Base-by-base conservation (phyloP, 83 land plant genomes). In the Larix sibirica region DNA sequence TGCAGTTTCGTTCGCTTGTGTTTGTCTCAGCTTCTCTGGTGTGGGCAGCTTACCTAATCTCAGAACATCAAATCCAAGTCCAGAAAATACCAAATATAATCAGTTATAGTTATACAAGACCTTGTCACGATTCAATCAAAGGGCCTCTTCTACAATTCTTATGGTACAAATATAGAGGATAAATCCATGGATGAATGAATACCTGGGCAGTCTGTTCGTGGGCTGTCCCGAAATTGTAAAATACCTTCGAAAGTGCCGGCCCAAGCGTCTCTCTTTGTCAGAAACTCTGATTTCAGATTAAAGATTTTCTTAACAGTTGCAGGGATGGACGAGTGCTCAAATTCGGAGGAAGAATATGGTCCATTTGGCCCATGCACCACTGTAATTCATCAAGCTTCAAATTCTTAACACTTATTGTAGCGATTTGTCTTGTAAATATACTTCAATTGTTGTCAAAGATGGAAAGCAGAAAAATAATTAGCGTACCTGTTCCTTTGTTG, bases 131-230 rank as follows among this genome's bases (percentile, higher is more conserved):
- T 50, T 50, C 13, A 50, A 50, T 50, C 12, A 9, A 2, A 50
- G 10, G 10, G 10, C 54, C 10, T 50, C 10, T 50, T 50, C 54
- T 2, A 9, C 6, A 42, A 42, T 42, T 42, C 44, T 42, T 42
- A 42, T 42, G 44, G 44, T 50, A 47, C 54, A 47, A 50, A 50
- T 50, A 10, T 50, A 10, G 28, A 28, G 28, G 0, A 28, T 28
- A 28, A 28, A 28, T 12, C 10, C 66, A 60, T 60, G 14, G 9
- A 63, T n/a, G n/a, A 6, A 63, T 63, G 4, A 8, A 31, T 83
- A 96, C 99, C 86, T 71, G 99, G 98, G 81, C 98, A 97, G 79
- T 97, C 98, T 3, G 88, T 91, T 88, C 99, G 85, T 3, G 98
- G 98, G 31, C 82, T 85, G 10, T 71, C 88, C n/a, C 90, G 82